Evolutionary conservation across 495 filamentous ascomycete genomes (phyloP), one percentile per base, ranked within the genome.

Genomic region (Amniculicola lignicola): DNA sequence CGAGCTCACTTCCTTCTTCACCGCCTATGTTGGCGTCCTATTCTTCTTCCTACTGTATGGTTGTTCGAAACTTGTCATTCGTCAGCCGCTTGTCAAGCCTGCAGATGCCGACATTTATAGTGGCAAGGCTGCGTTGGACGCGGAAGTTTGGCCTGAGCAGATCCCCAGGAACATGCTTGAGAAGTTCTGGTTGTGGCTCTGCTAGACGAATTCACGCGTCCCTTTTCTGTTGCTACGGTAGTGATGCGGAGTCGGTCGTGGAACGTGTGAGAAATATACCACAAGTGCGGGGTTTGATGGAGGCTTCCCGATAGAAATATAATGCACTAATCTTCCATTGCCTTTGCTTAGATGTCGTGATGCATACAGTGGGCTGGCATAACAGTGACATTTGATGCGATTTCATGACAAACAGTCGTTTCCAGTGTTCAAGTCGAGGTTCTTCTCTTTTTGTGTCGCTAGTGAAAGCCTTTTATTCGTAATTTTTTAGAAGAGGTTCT

Each of bases 91-190:
- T 25, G 75, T 83, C 39, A 65, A 70, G 4, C 65, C 78, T 4
- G 70, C 61, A 9, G 74, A 83, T 23, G 78, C 80, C 48, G 85
- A 87, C 61, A 76, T 87, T 24, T 77, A 70, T 59, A 83, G 74
- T 21, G 82, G 83, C 9, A 86, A 85, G 69, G 37, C 74, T 3
- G 82, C 79, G 42, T 60, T 86, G 23, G 83, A 86, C 70, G 71
- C 70, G 1, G 69, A 77, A 48, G 74, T 68, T n/a, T 79, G 75
- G 77, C 71, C 69, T 4, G 75, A 75, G 31, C 52, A 64, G 15
- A 62, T 63, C 33, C 75, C 78, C 14, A 68, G 67, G 49, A 82
- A 80, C 57, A 61, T 73, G 42, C 46, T 77, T 16, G 76, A 81
- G 72, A 75, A 66, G 62, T 60, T 80, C 15, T 80, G 78, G 78